A percentile compares a stretch with the other conserved stretches of the same genome.
Conservation (phyloP, 306 rosid species). For the Citrullus amarus region DNA sequence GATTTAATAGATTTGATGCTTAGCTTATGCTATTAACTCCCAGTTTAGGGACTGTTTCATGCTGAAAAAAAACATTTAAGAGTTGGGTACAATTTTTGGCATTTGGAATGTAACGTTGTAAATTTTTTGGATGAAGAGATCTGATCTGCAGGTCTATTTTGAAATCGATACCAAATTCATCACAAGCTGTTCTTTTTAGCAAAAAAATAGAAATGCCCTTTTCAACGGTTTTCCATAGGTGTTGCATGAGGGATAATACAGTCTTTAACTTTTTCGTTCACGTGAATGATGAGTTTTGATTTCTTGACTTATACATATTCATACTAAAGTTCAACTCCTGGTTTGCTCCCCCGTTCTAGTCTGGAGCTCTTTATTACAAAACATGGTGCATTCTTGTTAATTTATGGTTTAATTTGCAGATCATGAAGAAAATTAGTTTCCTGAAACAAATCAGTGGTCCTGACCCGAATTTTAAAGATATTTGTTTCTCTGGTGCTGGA, state of each 20-base stretch:
- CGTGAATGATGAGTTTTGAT: not conserved
- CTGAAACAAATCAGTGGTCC: slow-evolving; percentile 32
- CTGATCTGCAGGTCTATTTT: not conserved
- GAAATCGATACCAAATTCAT: not conserved
- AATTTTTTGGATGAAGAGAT: slow-evolving; percentile 1
- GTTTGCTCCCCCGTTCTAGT: not conserved
- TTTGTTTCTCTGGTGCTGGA: slow-evolving; percentile 43
- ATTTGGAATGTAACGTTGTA: not conserved
- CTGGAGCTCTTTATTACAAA: not conserved
- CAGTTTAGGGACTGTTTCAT: not conserved
- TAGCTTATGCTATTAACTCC: not conserved
- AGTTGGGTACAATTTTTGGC: not conserved
- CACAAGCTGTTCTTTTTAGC: not conserved
- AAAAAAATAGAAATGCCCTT: not conserved
- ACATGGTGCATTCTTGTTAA: not conserved
- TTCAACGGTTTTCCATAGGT: not conserved
- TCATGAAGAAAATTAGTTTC: slow-evolving; percentile 17
- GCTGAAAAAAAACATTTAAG: not conserved
- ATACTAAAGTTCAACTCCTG: not conserved
- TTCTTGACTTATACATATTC: not conserved
- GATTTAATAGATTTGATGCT: not conserved
- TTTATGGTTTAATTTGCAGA: slow-evolving; percentile 12
- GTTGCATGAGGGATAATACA: not conserved
- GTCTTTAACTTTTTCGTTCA: not conserved
- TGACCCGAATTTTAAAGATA: slow-evolving; percentile 33